phyloP scores from a whole-genome alignment of 2,329 filamentous ascomycete species.

The Acrodontium crateriforme region DNA sequence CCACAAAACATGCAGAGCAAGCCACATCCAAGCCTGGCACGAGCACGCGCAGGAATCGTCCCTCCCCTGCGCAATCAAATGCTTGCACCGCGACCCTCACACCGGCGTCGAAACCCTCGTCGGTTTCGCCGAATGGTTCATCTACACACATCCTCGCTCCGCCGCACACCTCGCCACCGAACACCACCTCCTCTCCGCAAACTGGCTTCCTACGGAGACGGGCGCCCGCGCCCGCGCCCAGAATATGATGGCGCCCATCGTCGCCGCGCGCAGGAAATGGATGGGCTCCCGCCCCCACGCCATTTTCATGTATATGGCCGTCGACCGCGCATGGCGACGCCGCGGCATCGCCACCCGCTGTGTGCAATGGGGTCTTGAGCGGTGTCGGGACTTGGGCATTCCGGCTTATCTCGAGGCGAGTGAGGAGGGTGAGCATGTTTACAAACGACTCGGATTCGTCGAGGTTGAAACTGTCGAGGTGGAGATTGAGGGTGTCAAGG shows the following conservation, averaged over 20 bases:
- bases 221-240: slow-evolving; percentile 2
- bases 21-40: slow-evolving; percentile 11
- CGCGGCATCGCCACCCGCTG: slow-evolving; percentile 23
- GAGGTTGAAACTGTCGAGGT: slow-evolving; percentile 8
- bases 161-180: slow-evolving; percentile 5
- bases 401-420: slow-evolving; percentile 25
- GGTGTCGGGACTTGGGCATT: slow-evolving; percentile 22
- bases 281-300: slow-evolving; percentile 7
- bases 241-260: slow-evolving; percentile 4
- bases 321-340: slow-evolving; percentile 22
- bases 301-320: slow-evolving; percentile 17
- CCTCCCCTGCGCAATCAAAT: slow-evolving; percentile 9
- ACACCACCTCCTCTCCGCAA: slow-evolving; percentile 7
- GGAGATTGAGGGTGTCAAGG: slow-evolving; percentile 4
- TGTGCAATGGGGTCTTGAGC: slow-evolving; percentile 24
- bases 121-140: slow-evolving; percentile 12
- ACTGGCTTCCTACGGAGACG: slow-evolving; percentile 8
- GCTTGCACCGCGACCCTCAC: slow-evolving; percentile 8
- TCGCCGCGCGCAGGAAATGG: slow-evolving; percentile 9
- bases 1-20: slow-evolving; percentile 5
- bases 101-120: slow-evolving; percentile 10
- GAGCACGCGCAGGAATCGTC: slow-evolving; percentile 7
- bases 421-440: slow-evolving; percentile 20
- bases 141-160: slow-evolving; percentile 8
- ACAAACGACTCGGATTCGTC: slow-evolving; percentile 23